These are phyloP conservation scores for Leptosphaerulina australis DNA, from an alignment of 2,329 filamentous ascomycete species.

Conservation along the genomic window DNA sequence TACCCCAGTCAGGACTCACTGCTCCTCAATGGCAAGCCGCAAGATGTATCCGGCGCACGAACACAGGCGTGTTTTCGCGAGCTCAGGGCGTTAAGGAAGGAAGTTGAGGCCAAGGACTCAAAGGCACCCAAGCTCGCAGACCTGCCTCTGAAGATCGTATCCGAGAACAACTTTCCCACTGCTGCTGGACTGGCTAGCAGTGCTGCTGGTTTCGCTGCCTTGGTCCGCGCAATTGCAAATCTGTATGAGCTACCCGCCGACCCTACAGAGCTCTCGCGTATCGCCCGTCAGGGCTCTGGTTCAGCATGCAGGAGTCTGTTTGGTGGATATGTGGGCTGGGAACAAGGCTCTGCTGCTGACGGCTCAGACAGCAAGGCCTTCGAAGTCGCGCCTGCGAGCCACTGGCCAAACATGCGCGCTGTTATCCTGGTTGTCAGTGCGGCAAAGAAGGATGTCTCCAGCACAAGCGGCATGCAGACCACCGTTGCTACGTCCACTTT, in stretches of 20 bases:
- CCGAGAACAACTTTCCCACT: constrained; percentile 98
- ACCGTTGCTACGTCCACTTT: constrained; percentile 91
- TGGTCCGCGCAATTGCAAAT: constrained; percentile 85
- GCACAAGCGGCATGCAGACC: constrained; percentile 94
- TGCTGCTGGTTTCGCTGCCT: constrained; percentile 69
- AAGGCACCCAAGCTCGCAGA: constrained; percentile 81
- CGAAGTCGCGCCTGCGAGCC: constrained; percentile 82
- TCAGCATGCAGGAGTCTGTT: constrained; percentile 93
- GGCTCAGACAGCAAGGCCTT: constrained; percentile 88
- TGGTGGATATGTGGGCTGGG: constrained; percentile 95
- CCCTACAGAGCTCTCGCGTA: constrained; percentile 81
- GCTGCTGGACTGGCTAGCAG: constrained; percentile 80
- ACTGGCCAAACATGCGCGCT: constrained; percentile 96
- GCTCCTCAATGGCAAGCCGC: constrained; percentile 79
- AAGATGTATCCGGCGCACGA: constrained; percentile 85
- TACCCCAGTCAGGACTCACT: constrained; percentile 74
- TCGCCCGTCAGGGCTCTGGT: constrained; percentile 92
- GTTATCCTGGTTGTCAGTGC: constrained; percentile 89
- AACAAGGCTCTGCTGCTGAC: constrained; percentile 75
- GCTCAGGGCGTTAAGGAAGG: constrained; percentile 76
- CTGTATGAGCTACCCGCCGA: constrained; percentile 84
- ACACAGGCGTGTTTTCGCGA: constrained; percentile 95
- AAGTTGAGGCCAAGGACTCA: constrained; percentile 73
- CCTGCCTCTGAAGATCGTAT: constrained; percentile 82
- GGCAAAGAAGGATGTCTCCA: constrained; percentile 93